A percentile compares a stretch with the other conserved stretches of the same genome.
Conservation (phyloP, 495 filamentous ascomycete species). For the Tetracladium marchalianum region DNA sequence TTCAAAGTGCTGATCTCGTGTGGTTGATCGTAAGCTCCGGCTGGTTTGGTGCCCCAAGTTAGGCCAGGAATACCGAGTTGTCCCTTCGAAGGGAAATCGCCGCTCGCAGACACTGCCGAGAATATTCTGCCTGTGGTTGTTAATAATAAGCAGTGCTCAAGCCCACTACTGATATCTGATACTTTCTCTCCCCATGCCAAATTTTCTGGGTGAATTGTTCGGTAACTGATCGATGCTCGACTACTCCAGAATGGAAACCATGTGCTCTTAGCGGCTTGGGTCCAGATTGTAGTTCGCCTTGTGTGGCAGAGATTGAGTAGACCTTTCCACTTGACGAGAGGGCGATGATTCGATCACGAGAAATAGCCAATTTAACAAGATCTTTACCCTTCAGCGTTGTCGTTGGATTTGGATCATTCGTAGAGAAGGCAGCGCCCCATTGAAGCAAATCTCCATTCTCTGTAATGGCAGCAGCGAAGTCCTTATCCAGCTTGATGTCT, state of each 20-base stretch:
- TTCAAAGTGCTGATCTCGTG: slow-evolving; percentile 63
- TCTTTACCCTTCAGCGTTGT: slow-evolving; percentile 76
- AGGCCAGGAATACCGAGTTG: slow-evolving; percentile 82
- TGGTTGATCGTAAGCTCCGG: slow-evolving; percentile 66
- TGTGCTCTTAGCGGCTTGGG: slow-evolving; percentile 48
- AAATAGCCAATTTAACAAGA: slow-evolving; percentile 59
- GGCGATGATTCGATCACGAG: slow-evolving; percentile 72
- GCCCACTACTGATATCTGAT: slow-evolving; percentile 59
- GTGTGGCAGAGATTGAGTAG: slow-evolving; percentile 77
- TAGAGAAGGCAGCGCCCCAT: slow-evolving; percentile 75
- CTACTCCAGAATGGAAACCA: slow-evolving; percentile 70
- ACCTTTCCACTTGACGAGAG: slow-evolving; percentile 69
- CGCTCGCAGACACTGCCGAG: slow-evolving; percentile 67
- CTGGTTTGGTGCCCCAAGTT: slow-evolving; percentile 66
- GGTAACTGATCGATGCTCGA: slow-evolving; percentile 55
- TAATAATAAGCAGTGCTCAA: slow-evolving; percentile 76
- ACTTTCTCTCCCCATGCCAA: slow-evolving; percentile 71
- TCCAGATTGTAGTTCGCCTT: slow-evolving; percentile 53
- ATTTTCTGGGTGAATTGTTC: slow-evolving; percentile 52
- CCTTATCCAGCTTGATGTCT: slow-evolving; percentile 76
- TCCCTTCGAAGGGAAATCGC: slow-evolving; percentile 68
- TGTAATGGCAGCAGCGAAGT: slow-evolving; percentile 79
- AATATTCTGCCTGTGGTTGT: slow-evolving; percentile 84
- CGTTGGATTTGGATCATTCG: slow-evolving; percentile 38
- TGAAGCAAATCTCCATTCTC: slow-evolving; percentile 86